Conservation (phyloP, 2,329 filamentous ascomycete species). For the Penicillium sp. region DNA sequence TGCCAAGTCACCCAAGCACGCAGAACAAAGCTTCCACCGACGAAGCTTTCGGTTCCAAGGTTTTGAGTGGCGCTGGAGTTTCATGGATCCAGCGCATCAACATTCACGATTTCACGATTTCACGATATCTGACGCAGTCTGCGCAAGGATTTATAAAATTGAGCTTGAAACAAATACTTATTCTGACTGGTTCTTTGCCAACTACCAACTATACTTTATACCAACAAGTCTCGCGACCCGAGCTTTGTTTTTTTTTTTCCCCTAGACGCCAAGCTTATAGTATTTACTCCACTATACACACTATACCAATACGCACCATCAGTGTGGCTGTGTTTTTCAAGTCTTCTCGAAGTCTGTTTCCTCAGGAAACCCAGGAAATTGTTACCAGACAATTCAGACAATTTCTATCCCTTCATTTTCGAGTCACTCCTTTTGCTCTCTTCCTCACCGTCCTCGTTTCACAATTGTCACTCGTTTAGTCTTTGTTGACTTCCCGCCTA, state of each 20-base stretch:
- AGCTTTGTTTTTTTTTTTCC: background rate
- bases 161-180: background rate
- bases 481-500: conserved; percentile 4
- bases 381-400: background rate
- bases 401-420: conserved; percentile 9
- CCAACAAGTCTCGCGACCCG: background rate
- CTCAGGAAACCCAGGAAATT: conserved; percentile 1
- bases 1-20: conserved; percentile 4
- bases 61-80: background rate
- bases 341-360: background rate
- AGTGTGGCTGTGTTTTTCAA: conserved; percentile 10
- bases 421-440: background rate
- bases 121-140: background rate
- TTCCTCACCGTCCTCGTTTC: background rate
- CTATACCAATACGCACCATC: background rate
- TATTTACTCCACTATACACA: conserved; percentile 1
- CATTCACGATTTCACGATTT: background rate
- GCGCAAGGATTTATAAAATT: background rate
- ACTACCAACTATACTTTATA: background rate
- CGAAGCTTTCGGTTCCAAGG: conserved; percentile 6
- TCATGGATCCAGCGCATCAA: background rate
- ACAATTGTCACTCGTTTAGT: conserved; percentile 4
- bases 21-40: conserved; percentile 3
- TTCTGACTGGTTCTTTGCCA: background rate
- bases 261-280: conserved; percentile 3